Percentiles rank a stretch among this genome's conserved stretches.
phyloP scores from a whole-genome alignment of 805 yeast species.

The Metschnikowia rubicola region DNA sequence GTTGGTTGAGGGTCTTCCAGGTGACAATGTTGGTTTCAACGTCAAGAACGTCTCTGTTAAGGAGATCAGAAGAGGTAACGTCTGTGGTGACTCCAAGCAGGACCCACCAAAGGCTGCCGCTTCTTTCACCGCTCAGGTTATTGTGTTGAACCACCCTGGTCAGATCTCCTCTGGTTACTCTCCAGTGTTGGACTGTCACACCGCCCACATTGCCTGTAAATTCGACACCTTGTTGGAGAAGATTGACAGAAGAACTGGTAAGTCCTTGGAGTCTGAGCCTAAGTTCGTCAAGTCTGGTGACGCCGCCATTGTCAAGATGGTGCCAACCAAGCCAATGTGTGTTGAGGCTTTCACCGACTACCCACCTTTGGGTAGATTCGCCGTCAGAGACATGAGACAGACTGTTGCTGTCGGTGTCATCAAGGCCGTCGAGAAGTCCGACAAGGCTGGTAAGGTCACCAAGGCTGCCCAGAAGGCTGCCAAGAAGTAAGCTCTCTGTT shows the following conservation, averaged over 20 bases:
- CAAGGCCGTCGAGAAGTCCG: constrained; percentile 88
- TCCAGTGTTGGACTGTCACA: constrained; percentile 90
- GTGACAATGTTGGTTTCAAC: constrained; percentile 90
- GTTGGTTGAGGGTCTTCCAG: constrained; percentile 76
- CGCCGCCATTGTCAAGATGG: constrained; percentile 41
- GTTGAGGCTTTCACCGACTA: constrained; percentile 43
- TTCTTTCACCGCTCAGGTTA: constrained; percentile 81
- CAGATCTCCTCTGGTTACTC: constrained; percentile 88
- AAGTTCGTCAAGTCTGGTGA: constrained; percentile 38
- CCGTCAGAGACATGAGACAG: constrained; percentile 99
- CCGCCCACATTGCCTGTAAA: constrained; percentile 90
- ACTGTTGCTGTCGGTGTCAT: constrained; percentile 99
- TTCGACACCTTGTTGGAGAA: constrained; percentile 75
- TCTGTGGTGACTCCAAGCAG: constrained; percentile 85
- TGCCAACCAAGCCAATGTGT: constrained; percentile 43
- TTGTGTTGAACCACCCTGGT: constrained; percentile 89
- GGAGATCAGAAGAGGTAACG: constrained; percentile 92
- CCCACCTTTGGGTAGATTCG: constrained; percentile 47
- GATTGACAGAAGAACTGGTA: constrained; percentile 74
- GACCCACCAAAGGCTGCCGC: constrained; percentile 80
- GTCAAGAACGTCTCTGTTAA: constrained; percentile 86
- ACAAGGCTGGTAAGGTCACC: constrained; percentile 91
- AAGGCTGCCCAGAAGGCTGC: constrained; percentile 88
- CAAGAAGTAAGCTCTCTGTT: constrained; percentile 51
- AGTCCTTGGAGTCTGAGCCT: constrained; percentile 32